These are phyloP conservation scores for Trametes sanguinea DNA, from an alignment of 768 basidiomycete genomes.

Conservation along the genomic window DNA sequence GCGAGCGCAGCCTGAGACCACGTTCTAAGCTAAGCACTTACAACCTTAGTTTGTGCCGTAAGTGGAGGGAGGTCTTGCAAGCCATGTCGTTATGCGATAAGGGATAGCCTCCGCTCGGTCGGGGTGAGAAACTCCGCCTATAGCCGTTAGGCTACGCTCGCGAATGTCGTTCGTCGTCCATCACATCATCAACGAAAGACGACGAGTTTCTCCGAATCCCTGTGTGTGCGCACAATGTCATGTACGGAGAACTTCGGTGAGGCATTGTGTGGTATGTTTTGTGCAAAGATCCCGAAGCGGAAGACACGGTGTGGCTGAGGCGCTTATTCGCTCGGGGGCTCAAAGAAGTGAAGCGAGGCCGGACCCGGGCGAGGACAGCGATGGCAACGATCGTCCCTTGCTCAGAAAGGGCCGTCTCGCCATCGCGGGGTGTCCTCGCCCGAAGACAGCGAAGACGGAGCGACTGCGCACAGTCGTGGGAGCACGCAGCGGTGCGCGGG, in stretches of 20 bases:
- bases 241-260: too few species aligned
- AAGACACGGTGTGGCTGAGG: not conserved
- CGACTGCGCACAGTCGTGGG: slow-evolving; percentile 15
- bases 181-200: not conserved
- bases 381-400: slow-evolving; percentile 17
- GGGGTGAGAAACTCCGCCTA: slow-evolving; percentile 13
- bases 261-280: too few species aligned
- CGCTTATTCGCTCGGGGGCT: not conserved
- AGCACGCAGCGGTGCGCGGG: slow-evolving; percentile 14
- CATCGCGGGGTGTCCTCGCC: not conserved
- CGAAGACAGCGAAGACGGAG: not conserved
- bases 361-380: not conserved
- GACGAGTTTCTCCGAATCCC: not conserved
- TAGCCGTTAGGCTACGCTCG: slow-evolving; percentile 7
- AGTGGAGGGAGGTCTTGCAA: not conserved
- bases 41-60: slow-evolving; percentile 4
- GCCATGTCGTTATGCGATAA: slow-evolving; percentile 9
- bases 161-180: not conserved
- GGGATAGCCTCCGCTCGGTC: slow-evolving; percentile 11
- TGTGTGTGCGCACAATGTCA: too few species aligned
- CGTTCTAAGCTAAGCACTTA: slow-evolving; percentile 12
- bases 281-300: too few species aligned
- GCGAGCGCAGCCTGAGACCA: not conserved
- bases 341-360: not conserved
- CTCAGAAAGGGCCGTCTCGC: not conserved